A percentile compares a stretch with the other conserved stretches of the same genome.
Conservation (phyloP, 2,329 filamentous ascomycete species). For the Byssoonygena ceratinophila region DNA sequence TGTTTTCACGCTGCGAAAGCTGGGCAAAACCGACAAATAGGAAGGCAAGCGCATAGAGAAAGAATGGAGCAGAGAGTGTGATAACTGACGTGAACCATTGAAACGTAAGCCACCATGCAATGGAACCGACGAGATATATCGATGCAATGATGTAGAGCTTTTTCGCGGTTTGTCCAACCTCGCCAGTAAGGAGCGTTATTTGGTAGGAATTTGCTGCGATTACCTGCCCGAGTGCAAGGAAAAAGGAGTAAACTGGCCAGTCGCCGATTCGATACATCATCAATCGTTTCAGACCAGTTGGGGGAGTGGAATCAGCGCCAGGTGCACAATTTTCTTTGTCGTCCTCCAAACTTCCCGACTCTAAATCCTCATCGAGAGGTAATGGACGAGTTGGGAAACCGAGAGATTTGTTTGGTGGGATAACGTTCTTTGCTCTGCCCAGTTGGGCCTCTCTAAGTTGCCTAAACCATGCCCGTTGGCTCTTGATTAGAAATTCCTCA, state of each 20-base stretch:
- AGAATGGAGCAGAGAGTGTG: constrained; percentile 50
- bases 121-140: constrained; percentile 49
- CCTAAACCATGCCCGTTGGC: constrained; percentile 57
- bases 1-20: constrained; percentile 34
- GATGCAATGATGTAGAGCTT: constrained; percentile 52
- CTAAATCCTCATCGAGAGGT: constrained; percentile 9
- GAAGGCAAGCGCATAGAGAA: constrained; percentile 41
- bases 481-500: constrained; percentile 53
- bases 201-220: constrained; percentile 58
- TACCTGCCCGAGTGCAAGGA: constrained; percentile 53
- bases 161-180: constrained; percentile 48
- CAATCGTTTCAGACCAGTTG: constrained; percentile 41
- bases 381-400: background rate
- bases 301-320: constrained; percentile 24
- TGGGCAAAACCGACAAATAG: constrained; percentile 42
- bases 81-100: constrained; percentile 48
- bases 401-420: background rate
- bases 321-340: constrained; percentile 31
- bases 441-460: constrained; percentile 50
- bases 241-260: constrained; percentile 53
- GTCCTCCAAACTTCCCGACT: constrained; percentile 26
- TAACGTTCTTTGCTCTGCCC: constrained; percentile 27
- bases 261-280: constrained; percentile 50
- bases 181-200: constrained; percentile 55
- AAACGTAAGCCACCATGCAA: constrained; percentile 55